Conservation (phyloP, 2,329 filamentous ascomycete genomes). For the Nectriaceae sp. region DNA sequence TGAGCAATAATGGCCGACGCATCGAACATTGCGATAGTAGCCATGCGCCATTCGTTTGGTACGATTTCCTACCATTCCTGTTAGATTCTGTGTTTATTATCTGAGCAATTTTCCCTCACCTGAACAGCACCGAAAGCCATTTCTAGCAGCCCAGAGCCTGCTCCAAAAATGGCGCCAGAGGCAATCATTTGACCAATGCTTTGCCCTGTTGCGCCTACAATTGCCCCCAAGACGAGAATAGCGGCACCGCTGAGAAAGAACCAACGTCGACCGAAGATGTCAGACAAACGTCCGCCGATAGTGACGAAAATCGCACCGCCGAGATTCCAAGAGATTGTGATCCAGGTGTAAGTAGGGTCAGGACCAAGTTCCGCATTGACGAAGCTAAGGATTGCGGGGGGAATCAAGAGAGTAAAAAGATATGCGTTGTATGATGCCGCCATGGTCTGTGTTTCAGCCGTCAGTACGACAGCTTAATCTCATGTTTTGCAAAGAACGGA, state of each 20-base stretch:
- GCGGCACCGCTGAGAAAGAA: slow-evolving; percentile 38
- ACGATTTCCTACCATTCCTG: slow-evolving; percentile 42
- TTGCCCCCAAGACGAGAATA: slow-evolving; percentile 35
- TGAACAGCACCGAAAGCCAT: slow-evolving; percentile 37
- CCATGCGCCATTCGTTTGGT: slow-evolving; percentile 38
- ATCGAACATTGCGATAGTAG: slow-evolving; percentile 32
- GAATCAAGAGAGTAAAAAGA: slow-evolving; percentile 38
- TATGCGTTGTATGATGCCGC: slow-evolving; percentile 29
- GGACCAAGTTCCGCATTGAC: slow-evolving; percentile 38
- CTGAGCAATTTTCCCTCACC: no score
- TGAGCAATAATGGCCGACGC: slow-evolving; percentile 12
- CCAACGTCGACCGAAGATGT: slow-evolving; percentile 42
- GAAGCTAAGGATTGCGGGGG: slow-evolving; percentile 33
- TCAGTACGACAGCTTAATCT: no score
- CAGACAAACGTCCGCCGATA: slow-evolving; percentile 37
- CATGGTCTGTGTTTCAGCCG: slow-evolving; percentile 11
- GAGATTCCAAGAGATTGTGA: slow-evolving; percentile 35
- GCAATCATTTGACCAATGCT: slow-evolving; percentile 43
- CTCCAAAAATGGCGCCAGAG: slow-evolving; percentile 40
- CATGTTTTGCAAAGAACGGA: no score
- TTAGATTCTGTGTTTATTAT: no score
- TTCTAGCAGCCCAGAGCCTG: slow-evolving; percentile 42
- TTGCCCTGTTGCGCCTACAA: slow-evolving; percentile 41
- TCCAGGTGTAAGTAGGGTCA: slow-evolving; percentile 37
- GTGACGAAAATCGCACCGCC: slow-evolving; percentile 36